Percentiles rank a stretch among this genome's conserved stretches.
Evolutionary conservation across 352 stramenopile species (phyloP).

Genomic region (Hyaloperonospora arabidopsidis): DNA sequence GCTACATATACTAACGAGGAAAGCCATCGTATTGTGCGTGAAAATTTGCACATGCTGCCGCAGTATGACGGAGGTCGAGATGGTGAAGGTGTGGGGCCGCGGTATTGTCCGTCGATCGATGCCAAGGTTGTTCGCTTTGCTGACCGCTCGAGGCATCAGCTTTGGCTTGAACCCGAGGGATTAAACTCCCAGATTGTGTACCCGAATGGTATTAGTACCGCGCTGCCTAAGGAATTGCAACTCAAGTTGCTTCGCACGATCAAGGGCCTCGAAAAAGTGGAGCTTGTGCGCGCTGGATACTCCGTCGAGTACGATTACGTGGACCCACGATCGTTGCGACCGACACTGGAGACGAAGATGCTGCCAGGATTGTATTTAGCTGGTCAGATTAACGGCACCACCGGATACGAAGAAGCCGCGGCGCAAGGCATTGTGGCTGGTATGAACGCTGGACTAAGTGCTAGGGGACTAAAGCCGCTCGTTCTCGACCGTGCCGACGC

Average conservation of each 20-base stretch:
- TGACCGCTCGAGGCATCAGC: conserved; percentile 72
- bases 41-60: conserved; percentile 91
- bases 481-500: conserved; percentile 90
- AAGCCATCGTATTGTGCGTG: conserved; percentile 91
- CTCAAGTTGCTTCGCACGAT: conserved; percentile 92
- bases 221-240: conserved; percentile 92
- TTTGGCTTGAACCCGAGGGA: conserved; percentile 98
- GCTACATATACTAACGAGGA: conserved; percentile 95
- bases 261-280: conserved; percentile 90
- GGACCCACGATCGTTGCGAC: conserved; percentile 88
- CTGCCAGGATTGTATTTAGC: conserved; percentile 91
- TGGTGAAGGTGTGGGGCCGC: conserved; percentile 59
- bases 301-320: conserved; percentile 99
- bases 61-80: conserved; percentile 83
- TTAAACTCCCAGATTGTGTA: conserved; percentile 96
- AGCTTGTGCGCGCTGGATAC: conserved; percentile 94
- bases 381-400: conserved; percentile 98
- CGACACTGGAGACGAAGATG: conserved; percentile 93
- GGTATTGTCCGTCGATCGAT: conserved; percentile 97
- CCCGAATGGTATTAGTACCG: conserved; percentile 93
- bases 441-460: conserved; percentile 89
- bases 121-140: conserved; percentile 89
- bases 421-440: conserved; percentile 96
- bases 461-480: conserved; percentile 61
- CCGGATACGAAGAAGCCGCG: conserved; percentile 98